Conservation (phyloP, 2,329 filamentous ascomycete genomes). For the Diaporthe nobilis region DNA sequence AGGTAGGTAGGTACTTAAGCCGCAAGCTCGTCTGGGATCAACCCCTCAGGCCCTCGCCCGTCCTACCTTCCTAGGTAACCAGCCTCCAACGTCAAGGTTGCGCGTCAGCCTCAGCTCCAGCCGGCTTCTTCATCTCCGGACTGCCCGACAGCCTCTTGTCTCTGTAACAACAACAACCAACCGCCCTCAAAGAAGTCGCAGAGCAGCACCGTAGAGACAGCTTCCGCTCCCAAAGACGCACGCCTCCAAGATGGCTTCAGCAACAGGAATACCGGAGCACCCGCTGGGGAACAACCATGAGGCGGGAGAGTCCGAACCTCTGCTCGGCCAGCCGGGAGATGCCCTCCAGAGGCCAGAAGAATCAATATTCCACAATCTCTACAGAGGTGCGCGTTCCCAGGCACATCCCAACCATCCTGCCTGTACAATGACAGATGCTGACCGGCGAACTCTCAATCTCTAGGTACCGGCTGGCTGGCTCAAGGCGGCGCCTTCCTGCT, state of each 20-base stretch:
- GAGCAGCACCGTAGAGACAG: not conserved
- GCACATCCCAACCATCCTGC: not conserved
- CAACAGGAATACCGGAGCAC: constrained; percentile 74
- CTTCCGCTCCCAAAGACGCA: not conserved
- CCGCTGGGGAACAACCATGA: constrained; percentile 54
- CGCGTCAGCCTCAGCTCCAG: constrained; percentile 4
- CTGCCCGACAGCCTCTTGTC: not conserved
- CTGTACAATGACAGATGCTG: constrained; percentile 30
- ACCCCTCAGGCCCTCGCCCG: not conserved
- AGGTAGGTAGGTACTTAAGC: constrained; percentile 1
- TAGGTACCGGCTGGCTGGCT: constrained; percentile 85
- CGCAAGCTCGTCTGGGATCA: constrained; percentile 19
- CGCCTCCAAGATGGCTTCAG: constrained; percentile 71
- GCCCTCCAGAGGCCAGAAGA: constrained; percentile 77
- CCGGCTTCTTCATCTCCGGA: not conserved
- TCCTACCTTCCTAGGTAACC: constrained; percentile 4
- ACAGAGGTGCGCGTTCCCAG: constrained; percentile 71
- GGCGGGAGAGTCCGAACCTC: constrained; percentile 73
- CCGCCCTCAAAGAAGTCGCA: not conserved
- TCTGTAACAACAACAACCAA: not conserved
- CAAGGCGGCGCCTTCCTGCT: constrained; percentile 85
- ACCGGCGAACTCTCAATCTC: constrained; percentile 40
- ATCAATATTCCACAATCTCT: constrained; percentile 78
- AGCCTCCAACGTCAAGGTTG: constrained; percentile 6
- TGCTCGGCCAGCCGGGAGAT: constrained; percentile 80